Conservation (phyloP, 352 stramenopile genomes). For the Lagenidium giganteum region DNA sequence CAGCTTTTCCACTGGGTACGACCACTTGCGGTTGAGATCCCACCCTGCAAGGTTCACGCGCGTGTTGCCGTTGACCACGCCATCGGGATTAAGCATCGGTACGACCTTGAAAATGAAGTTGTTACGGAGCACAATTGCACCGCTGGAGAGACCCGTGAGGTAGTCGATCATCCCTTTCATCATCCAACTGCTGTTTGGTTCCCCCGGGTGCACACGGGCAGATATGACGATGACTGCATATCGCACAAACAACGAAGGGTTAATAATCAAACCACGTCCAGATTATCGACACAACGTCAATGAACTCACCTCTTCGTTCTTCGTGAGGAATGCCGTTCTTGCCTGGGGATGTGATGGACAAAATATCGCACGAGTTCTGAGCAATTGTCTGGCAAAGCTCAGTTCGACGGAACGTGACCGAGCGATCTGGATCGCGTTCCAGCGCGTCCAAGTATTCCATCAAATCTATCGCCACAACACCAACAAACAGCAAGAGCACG, state of each 20-base stretch:
- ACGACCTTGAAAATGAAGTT: slow-evolving; percentile 89
- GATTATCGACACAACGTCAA: not conserved
- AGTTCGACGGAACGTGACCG: slow-evolving; percentile 38
- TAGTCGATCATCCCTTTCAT: slow-evolving; percentile 93
- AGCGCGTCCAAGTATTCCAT: slow-evolving; percentile 64
- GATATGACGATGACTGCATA: slow-evolving; percentile 76
- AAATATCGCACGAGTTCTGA: slow-evolving; percentile 79
- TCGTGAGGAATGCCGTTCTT: slow-evolving; percentile 37
- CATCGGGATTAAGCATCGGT: slow-evolving; percentile 92
- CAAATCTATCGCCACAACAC: slow-evolving; percentile 31
- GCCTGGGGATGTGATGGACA: slow-evolving; percentile 79
- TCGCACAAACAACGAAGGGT: slow-evolving; percentile 5
- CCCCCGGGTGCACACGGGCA: slow-evolving; percentile 84
- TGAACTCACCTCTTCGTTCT: slow-evolving; percentile 36
- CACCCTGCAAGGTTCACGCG: slow-evolving; percentile 81
- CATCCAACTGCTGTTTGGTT: slow-evolving; percentile 89
- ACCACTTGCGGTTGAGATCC: slow-evolving; percentile 83
- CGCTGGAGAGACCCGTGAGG: slow-evolving; percentile 59
- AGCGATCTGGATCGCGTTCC: slow-evolving; percentile 40
- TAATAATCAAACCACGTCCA: slow-evolving; percentile 23
- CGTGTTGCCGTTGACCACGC: slow-evolving; percentile 91
- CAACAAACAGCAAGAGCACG: too few relatives aligned
- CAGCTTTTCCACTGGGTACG: slow-evolving; percentile 66
- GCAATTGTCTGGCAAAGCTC: slow-evolving; percentile 85
- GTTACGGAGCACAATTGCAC: slow-evolving; percentile 58